Conservation (phyloP, 495 filamentous ascomycete genomes). For the Penicillium paradoxum region DNA sequence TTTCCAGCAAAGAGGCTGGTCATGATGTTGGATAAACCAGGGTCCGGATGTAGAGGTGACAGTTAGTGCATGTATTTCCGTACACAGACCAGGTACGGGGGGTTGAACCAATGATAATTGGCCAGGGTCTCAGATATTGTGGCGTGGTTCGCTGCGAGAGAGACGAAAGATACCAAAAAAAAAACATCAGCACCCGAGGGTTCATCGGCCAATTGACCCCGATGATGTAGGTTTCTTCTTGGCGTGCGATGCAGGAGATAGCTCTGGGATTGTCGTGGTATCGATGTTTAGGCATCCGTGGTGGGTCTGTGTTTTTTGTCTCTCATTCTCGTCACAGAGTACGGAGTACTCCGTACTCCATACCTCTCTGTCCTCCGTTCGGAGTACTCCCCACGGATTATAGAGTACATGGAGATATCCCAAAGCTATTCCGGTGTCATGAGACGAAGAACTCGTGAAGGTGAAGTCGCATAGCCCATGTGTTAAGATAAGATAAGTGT, state of each 20-base stretch:
- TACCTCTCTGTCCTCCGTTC: too few relatives aligned
- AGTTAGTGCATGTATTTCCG: constrained; percentile 8
- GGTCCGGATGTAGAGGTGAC: constrained; percentile 9
- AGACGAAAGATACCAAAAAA: constrained; percentile 6
- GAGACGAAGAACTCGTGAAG: too few relatives aligned
- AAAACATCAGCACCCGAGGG: constrained; percentile 7
- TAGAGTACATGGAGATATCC: not conserved
- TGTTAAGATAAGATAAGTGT: constrained; percentile 10
- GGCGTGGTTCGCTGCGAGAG: not conserved
- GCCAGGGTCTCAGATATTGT: constrained; percentile 1
- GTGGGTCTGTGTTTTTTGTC: not conserved
- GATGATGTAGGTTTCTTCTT: constrained; percentile 13
- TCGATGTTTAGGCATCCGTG: not conserved
- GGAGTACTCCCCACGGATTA: too few relatives aligned
- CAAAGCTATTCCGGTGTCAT: not conserved
- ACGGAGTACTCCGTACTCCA: too few relatives aligned
- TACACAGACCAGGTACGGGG: constrained; percentile 8
- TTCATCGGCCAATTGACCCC: constrained; percentile 6
- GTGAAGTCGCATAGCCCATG: too few relatives aligned
- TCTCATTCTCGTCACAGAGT: not conserved
- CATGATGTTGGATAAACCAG: constrained; percentile 10
- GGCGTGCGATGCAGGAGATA: constrained; percentile 12
- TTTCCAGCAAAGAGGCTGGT: constrained; percentile 7
- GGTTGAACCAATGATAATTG: constrained; percentile 10
- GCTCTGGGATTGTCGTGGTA: constrained; percentile 8